Base-by-base conservation (phyloP, 164 flowering plant species). In the Buxus sempervirens region DNA sequence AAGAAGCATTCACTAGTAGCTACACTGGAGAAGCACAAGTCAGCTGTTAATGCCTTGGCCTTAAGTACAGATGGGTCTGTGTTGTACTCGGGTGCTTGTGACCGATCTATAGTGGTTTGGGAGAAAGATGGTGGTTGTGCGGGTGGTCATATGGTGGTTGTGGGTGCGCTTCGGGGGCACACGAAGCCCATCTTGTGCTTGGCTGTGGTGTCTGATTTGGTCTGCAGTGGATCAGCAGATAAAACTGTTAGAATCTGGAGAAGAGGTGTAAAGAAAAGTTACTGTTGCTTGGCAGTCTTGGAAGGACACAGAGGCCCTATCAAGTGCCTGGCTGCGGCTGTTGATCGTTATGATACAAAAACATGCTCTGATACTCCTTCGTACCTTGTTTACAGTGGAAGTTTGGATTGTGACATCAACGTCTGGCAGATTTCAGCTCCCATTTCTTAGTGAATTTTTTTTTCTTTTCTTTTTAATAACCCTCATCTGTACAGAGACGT, bases 201-300 rank as follows among this genome's bases (percentile, higher is more conserved):
- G 76, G 75, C 80, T 4, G 76, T 80, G 54, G 88, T 81, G 55
- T 70, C 70, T 4, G 87, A 83, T 51, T 67, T 91, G 72, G 59
- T 94, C 8, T 85, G 76, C 41, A 91, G 97, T 73, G 98, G 98
- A 22, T 94, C 98, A 0, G 95, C 96, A 14, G 98, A 91, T 65
- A 79, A 77, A 56, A 94, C 90, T 0, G 75, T 94, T 0, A 82
- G 97, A 71, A 73, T 94, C 21, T 94, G 98, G 98, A 71, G 69
- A 58, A 82, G 82, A 60, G 78, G 81, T n/a, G 32, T 18, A 66
- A 84, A 70, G 19, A 51, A 72, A 19, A 62, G 66, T 53, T 84
- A 83, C 70, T 67, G 75, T 19, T 91, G 97, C 64, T 70, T 90
- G 78, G 88, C 82, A 16, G 83, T 94, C 12, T 58, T 94, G 69